Conservation (phyloP, 495 filamentous ascomycete species). For the Neurospora sp. region DNA sequence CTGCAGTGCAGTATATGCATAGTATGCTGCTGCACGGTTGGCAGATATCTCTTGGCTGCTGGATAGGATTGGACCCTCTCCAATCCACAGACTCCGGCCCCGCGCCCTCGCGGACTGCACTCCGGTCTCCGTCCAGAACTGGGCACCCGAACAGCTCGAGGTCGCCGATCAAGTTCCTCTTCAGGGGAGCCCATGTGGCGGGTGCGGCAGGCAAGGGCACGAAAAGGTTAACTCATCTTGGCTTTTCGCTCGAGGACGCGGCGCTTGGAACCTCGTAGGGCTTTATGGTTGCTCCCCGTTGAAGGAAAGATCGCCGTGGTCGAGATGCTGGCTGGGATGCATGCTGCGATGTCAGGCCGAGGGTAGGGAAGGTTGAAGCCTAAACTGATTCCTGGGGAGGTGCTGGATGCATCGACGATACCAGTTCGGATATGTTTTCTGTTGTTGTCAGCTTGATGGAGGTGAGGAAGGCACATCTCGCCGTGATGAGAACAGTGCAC, state of each 20-base stretch:
- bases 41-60: not conserved
- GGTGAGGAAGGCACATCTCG: not conserved
- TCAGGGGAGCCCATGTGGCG: not conserved
- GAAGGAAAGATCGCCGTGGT: not conserved
- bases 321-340: not conserved
- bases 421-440: too few species aligned
- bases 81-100: not conserved
- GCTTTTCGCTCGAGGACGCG: not conserved
- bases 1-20: not conserved
- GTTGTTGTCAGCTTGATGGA: not conserved
- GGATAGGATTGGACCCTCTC: not conserved
- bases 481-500: not conserved
- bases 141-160: not conserved
- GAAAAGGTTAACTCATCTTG: not conserved
- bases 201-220: not conserved
- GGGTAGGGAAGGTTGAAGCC: not conserved
- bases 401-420: not conserved
- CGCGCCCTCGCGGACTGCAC: not conserved
- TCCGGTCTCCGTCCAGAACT: not conserved
- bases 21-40: not conserved
- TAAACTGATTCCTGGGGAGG: not conserved
- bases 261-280: not conserved
- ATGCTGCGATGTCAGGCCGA: not conserved
- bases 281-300: not conserved
- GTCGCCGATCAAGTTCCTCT: not conserved